A percentile compares a stretch with the other conserved stretches of the same genome.
phyloP scores from a whole-genome alignment of 2,329 filamentous ascomycete species.

The Atkinsonella texensis region DNA sequence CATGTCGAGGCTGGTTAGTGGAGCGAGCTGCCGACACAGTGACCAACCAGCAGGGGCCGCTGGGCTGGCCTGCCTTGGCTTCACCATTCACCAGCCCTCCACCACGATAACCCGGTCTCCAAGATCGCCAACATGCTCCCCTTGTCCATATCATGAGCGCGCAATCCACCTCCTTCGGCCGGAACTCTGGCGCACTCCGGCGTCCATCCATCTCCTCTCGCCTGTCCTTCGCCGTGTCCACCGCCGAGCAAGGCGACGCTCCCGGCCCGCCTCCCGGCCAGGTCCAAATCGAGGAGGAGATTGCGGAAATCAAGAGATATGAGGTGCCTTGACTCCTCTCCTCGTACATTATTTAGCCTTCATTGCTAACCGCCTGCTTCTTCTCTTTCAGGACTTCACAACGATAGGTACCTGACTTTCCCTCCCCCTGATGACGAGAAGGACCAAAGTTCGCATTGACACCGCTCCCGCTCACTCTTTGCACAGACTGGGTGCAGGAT shows the following conservation, averaged over 20 bases:
- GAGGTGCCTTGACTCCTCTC: constrained; percentile 40
- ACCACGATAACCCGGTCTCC: no score
- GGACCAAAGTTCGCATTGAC: background rate
- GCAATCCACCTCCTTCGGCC: constrained; percentile 38
- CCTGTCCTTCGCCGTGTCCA: constrained; percentile 55
- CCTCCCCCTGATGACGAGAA: background rate
- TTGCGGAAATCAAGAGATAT: constrained; percentile 95
- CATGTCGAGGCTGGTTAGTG: no score
- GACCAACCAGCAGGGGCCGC: background rate
- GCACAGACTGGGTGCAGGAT: constrained; percentile 89
- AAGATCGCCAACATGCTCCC: constrained; percentile 24
- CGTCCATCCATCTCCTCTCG: constrained; percentile 51
- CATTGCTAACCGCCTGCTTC: background rate
- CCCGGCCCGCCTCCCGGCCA: constrained; percentile 41
- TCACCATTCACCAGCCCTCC: no score
- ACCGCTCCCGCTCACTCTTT: background rate
- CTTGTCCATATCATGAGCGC: constrained; percentile 32
- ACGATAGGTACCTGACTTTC: constrained; percentile 54
- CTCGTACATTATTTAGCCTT: background rate
- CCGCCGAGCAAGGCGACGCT: constrained; percentile 49
- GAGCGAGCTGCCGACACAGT: no score
- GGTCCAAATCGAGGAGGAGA: constrained; percentile 79
- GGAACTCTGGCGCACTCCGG: constrained; percentile 25
- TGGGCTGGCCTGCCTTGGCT: no score
- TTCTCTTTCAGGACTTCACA: constrained; percentile 60